phyloP scores from a whole-genome alignment of 208 protist genomes.

The Acanthamoeba polyphaga region DNA sequence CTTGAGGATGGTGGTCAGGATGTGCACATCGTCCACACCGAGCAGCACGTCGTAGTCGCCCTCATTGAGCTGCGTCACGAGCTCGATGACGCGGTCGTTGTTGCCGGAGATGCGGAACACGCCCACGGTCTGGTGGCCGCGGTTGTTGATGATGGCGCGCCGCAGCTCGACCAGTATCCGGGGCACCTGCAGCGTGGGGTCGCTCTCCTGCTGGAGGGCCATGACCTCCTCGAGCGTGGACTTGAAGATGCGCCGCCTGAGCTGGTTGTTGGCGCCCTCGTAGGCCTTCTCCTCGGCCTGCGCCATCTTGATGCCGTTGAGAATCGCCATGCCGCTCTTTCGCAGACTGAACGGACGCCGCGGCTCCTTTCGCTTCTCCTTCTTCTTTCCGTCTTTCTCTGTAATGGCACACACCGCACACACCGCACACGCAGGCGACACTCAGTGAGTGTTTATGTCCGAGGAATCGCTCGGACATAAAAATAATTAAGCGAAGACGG shows the following conservation, averaged over 20 bases:
- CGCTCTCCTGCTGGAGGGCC: conserved; percentile 56
- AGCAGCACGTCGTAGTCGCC: conserved; percentile 43
- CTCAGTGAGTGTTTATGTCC: too few species aligned
- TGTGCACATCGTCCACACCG: conserved; percentile 63
- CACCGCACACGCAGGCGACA: background rate
- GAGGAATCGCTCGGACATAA: too few species aligned
- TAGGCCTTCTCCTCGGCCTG: conserved; percentile 57
- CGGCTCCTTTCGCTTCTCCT: conserved; percentile 37
- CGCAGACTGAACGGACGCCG: conserved; percentile 39
- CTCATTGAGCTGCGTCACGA: conserved; percentile 31
- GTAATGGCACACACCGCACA: background rate
- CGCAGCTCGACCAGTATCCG: conserved; percentile 45
- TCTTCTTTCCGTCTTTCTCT: conserved; percentile 7
- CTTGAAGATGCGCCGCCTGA: conserved; percentile 41
- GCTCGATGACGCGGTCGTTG: conserved; percentile 54
- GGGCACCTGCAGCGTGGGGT: conserved; percentile 15
- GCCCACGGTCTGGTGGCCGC: conserved; percentile 41
- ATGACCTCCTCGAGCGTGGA: conserved; percentile 11
- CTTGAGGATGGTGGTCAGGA: conserved; percentile 69
- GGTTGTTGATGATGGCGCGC: conserved; percentile 24
- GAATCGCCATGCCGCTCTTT: conserved; percentile 46
- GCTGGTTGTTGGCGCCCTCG: conserved; percentile 4
- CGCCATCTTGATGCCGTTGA: conserved; percentile 64
- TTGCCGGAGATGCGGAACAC: conserved; percentile 65
- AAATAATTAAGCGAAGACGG: background rate